phyloP scores from a whole-genome alignment of 2,329 filamentous ascomycete species.

The Apiospora phragmitis region DNA sequence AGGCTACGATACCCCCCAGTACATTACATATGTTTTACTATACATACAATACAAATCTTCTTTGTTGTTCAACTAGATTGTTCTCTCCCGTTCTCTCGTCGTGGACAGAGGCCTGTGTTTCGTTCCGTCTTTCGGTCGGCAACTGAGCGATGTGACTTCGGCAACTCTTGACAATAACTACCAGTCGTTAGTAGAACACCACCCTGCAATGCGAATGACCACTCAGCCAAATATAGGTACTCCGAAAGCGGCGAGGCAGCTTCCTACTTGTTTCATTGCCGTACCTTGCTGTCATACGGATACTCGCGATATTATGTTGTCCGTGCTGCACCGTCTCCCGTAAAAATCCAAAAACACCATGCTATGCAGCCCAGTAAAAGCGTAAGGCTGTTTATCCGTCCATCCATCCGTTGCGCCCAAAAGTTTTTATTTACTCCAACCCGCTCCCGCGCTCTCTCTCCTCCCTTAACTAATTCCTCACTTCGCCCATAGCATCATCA shows the following conservation, averaged over 20 bases:
- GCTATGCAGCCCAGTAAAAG: not conserved
- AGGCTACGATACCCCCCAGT: not conserved
- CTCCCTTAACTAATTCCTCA: not conserved
- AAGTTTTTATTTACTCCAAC: too few relatives aligned
- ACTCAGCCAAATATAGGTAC: too few relatives aligned
- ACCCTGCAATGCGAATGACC: not conserved
- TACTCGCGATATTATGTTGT: not conserved
- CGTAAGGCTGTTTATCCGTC: not conserved
- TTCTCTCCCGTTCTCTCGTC: not conserved
- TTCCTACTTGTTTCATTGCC: not conserved
- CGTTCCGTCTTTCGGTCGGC: too few relatives aligned
- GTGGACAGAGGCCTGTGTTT: too few relatives aligned
- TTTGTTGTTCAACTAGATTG: not conserved
- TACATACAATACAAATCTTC: not conserved
- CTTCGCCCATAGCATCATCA: too few relatives aligned
- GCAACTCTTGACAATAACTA: too few relatives aligned
- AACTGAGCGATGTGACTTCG: too few relatives aligned
- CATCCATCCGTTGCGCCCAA: not conserved
- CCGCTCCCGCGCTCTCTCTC: not conserved
- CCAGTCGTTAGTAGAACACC: too few relatives aligned
- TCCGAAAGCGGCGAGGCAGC: not conserved
- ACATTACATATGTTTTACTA: slow-evolving; percentile 4
- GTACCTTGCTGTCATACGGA: not conserved
- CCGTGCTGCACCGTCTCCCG: not conserved
- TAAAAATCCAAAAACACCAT: not conserved